phyloP scores from a whole-genome alignment of 2,329 filamentous ascomycete species.

The Chaetomium strumarium region DNA sequence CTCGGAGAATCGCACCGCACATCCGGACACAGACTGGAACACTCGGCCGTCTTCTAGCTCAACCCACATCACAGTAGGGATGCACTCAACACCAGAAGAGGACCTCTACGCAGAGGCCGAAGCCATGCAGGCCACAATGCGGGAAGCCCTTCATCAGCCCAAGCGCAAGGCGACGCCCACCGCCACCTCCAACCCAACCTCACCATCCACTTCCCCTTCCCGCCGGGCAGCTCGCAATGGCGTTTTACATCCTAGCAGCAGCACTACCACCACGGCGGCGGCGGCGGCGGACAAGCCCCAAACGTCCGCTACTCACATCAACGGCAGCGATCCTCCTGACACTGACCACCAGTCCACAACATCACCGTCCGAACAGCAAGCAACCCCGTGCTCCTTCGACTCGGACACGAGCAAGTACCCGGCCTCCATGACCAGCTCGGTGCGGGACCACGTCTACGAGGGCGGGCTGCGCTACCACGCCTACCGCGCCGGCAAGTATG shows the following conservation, averaged over 20 bases:
- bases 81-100: constrained; percentile 9
- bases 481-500: constrained; percentile 31
- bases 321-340: not conserved
- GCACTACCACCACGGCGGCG: too few relatives aligned
- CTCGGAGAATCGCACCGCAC: not conserved
- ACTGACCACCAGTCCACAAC: not conserved
- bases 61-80: constrained; percentile 15
- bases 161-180: not conserved
- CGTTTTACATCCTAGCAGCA: too few relatives aligned
- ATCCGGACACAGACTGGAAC: not conserved
- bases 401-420: constrained; percentile 25
- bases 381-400: constrained; percentile 13
- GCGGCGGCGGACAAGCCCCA: too few relatives aligned
- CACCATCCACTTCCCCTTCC: not conserved
- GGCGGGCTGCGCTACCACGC: constrained; percentile 33
- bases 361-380: not conserved
- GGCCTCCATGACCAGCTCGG: constrained; percentile 26
- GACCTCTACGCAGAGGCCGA: constrained; percentile 17
- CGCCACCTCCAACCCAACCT: not conserved
- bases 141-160: not conserved
- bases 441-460: constrained; percentile 30
- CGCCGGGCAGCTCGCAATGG: too few relatives aligned
- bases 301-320: not conserved
- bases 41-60: constrained; percentile 14
- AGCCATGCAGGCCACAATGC: constrained; percentile 4